phyloP scores from a whole-genome alignment of 495 filamentous ascomycete species.

The Talaromyces trachyspermus region DNA sequence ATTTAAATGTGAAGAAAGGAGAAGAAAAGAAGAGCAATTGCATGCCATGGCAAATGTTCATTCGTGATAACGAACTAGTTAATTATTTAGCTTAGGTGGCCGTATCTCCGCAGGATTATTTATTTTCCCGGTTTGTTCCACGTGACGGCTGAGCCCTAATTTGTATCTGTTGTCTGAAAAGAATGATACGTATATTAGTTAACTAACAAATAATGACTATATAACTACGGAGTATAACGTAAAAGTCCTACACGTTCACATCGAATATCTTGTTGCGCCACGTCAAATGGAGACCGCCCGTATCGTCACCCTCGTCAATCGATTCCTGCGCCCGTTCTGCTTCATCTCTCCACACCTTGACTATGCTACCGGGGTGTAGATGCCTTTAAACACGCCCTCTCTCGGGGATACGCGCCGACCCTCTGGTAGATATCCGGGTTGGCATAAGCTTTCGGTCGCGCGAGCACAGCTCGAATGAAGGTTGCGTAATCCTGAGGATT shows the following conservation, averaged over 20 bases:
- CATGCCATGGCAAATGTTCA: too few relatives aligned
- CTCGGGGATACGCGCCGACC: constrained; percentile 59
- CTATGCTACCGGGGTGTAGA: constrained; percentile 81
- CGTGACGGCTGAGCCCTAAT: background rate
- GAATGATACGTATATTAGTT: too few relatives aligned
- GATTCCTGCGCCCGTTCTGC: constrained; percentile 58
- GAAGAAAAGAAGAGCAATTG: too few relatives aligned
- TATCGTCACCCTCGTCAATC: constrained; percentile 34
- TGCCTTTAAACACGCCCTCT: constrained; percentile 66
- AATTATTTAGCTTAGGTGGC: constrained; percentile 6
- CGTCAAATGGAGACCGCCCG: constrained; percentile 23
- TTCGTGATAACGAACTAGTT: background rate
- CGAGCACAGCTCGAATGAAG: constrained; percentile 73
- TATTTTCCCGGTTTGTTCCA: background rate
- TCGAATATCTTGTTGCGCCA: constrained; percentile 90
- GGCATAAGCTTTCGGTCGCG: constrained; percentile 55
- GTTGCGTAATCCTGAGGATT: constrained; percentile 72
- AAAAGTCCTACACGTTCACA: constrained; percentile 25
- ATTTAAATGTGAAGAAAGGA: too few relatives aligned
- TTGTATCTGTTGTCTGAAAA: background rate
- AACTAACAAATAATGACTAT: too few relatives aligned
- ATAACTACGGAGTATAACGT: background rate
- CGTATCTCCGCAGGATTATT: constrained; percentile 7
- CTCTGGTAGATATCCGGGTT: constrained; percentile 67
- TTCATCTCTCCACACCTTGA: constrained; percentile 81